phyloP scores from a whole-genome alignment of 1,139 yeast genomes.

The Protomyces gravidus region DNA sequence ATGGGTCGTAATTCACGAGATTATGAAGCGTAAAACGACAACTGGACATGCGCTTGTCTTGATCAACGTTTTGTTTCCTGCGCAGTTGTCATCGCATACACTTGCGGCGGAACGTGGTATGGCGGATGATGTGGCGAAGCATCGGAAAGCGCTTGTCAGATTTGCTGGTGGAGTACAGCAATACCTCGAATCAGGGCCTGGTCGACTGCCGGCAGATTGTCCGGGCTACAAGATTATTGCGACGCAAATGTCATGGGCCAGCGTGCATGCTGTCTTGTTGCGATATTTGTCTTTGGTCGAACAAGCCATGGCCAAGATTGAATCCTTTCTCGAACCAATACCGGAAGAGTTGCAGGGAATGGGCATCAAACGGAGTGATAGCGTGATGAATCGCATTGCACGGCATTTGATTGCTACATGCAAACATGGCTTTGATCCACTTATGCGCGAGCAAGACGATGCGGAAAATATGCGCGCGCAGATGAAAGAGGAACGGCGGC shows the following conservation, averaged over 20 bases:
- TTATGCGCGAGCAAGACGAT: neutral
- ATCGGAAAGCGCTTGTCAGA: neutral
- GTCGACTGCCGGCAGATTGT: neutral
- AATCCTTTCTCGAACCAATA: slow-evolving; percentile 11
- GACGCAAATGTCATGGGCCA: slow-evolving; percentile 1
- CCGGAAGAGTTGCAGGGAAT: slow-evolving; percentile 2
- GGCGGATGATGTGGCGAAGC: neutral
- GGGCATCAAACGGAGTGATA: slow-evolving; percentile 11
- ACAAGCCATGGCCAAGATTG: slow-evolving; percentile 3
- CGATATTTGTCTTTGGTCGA: slow-evolving; percentile 6
- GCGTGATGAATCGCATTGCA: slow-evolving; percentile 18
- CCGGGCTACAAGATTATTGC: neutral
- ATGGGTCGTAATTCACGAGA: slow-evolving; percentile 7
- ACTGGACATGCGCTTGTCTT: neutral
- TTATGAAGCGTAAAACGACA: neutral
- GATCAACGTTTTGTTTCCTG: neutral
- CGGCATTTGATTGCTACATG: slow-evolving; percentile 8
- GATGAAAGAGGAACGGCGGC: neutral
- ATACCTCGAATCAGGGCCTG: neutral
- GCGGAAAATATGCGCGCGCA: neutral
- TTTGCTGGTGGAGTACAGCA: neutral
- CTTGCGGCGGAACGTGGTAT: neutral
- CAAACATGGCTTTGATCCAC: slow-evolving; percentile 1
- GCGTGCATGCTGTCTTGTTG: slow-evolving; percentile 6
- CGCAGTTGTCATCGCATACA: neutral